phyloP scores from a whole-genome alignment of 345 rosid genomes.

The Cardamine chenopodiifolia region DNA sequence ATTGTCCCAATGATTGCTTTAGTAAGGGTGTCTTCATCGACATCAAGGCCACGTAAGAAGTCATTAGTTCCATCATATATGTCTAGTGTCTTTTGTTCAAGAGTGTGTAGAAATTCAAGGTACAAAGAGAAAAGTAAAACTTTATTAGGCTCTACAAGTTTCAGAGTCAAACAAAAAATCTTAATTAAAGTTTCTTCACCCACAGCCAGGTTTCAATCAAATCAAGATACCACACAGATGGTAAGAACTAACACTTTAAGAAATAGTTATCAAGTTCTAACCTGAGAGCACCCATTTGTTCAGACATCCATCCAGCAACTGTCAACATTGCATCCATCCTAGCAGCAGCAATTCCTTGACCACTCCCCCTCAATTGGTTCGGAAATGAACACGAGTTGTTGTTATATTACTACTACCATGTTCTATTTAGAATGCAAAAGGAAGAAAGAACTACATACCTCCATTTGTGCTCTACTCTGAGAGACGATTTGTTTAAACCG shows the following conservation, averaged over 20 bases:
- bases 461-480: conserved; percentile 93
- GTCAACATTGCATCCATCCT: conserved; percentile 94
- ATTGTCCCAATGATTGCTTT: conserved; percentile 93
- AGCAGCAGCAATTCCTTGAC: conserved; percentile 83
- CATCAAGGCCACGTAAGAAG: conserved; percentile 68
- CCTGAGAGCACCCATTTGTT: conserved; percentile 98
- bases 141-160: conserved; percentile 19
- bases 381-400: conserved; percentile 35
- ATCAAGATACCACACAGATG: conserved; percentile 3
- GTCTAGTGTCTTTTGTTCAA: conserved; percentile 81
- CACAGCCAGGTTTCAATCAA: conserved; percentile 8
- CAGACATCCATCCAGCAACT: conserved; percentile 91
- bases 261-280: conserved; percentile 35
- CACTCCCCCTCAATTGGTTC: conserved; percentile 89
- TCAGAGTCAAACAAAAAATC: not conserved
- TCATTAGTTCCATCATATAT: conserved; percentile 76
- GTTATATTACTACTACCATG: conserved; percentile 1
- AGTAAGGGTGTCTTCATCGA: conserved; percentile 74
- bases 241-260: not conserved
- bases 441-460: conserved; percentile 52
- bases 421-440: not conserved
- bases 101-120: conserved; percentile 68
- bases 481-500: conserved; percentile 95
- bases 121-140: conserved; percentile 33
- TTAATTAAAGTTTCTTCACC: not conserved